Evolutionary conservation across 78 protist species (phyloP).

Genomic region (Chrysochromulina parva): DNA sequence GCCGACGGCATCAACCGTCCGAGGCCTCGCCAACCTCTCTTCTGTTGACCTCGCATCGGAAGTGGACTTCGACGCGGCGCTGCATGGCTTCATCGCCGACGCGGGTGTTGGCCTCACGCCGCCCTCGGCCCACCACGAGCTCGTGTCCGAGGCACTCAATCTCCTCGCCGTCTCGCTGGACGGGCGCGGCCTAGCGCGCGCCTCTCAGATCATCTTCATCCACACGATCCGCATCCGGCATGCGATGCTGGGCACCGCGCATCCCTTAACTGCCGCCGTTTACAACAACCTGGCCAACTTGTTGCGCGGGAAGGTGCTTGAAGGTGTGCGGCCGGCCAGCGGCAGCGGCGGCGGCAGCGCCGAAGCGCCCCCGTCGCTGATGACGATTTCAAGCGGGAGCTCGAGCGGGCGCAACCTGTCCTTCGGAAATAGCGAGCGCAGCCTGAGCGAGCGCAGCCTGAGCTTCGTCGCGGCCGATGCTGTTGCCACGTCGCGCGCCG

Average conservation of each 20-base stretch:
- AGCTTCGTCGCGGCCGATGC: too few species aligned
- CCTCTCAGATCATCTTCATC: neutral
- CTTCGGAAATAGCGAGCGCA: too few species aligned
- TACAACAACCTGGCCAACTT: conserved; percentile 22
- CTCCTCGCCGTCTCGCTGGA: neutral
- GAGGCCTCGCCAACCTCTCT: too few species aligned
- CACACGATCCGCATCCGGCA: conserved; percentile 14
- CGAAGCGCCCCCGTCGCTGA: too few species aligned
- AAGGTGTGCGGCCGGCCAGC: too few species aligned
- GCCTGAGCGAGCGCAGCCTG: neutral
- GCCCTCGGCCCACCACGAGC: neutral
- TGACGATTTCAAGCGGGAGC: too few species aligned
- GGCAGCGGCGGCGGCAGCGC: too few species aligned
- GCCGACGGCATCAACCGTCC: too few species aligned
- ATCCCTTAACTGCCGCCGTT: neutral
- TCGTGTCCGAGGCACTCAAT: neutral
- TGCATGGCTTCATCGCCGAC: neutral
- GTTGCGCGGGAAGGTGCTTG: neutral
- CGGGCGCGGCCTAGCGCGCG: neutral
- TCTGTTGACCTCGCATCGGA: too few species aligned
- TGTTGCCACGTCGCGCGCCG: too few species aligned
- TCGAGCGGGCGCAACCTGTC: neutral
- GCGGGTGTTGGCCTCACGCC: neutral
- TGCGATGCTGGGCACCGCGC: neutral
- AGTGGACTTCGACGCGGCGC: neutral